Percentiles rank a stretch among this genome's conserved stretches.
phyloP scores from a whole-genome alignment of 2,329 filamentous ascomycete species.

The Epicoccum sorghinum region DNA sequence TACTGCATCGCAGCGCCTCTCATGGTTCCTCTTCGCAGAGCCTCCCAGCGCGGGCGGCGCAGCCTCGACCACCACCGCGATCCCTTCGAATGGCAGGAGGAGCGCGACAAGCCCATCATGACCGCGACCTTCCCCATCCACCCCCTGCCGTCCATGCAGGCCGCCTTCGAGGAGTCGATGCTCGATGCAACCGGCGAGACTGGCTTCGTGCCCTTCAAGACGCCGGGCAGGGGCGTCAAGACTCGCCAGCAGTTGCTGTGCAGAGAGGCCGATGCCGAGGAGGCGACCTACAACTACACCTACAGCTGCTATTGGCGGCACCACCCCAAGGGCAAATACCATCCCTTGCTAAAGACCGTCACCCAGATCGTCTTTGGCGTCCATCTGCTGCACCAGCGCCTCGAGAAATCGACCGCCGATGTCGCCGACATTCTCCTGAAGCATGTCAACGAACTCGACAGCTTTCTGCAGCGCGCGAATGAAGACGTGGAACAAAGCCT shows the following conservation, averaged over 20 bases:
- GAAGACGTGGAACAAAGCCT: conserved; percentile 83
- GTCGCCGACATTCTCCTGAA: conserved; percentile 88
- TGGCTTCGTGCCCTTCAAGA: conserved; percentile 46
- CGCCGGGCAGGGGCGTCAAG: conserved; percentile 48
- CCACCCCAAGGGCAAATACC: conserved; percentile 75
- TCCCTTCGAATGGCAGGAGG: conserved; percentile 41
- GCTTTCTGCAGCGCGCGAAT: conserved; percentile 82
- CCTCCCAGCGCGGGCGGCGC: conserved; percentile 28
- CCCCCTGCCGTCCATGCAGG: conserved; percentile 77
- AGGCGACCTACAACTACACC: conserved; percentile 72
- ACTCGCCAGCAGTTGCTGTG: conserved; percentile 53
- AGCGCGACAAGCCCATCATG: conserved; percentile 44
- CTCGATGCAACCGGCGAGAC: conserved; percentile 65
- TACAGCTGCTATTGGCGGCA: conserved; percentile 79
- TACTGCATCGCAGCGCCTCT: neutral
- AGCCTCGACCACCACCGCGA: conserved; percentile 27
- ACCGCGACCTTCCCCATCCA: conserved; percentile 60
- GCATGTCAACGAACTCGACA: conserved; percentile 93
- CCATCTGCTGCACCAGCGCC: conserved; percentile 80
- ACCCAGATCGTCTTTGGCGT: conserved; percentile 94
- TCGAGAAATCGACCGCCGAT: conserved; percentile 87
- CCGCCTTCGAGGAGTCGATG: conserved; percentile 82
- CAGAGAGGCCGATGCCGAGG: conserved; percentile 67
- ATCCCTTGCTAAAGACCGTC: conserved; percentile 87
- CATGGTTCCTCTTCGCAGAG: conserved; percentile 34